Evolutionary conservation across 1,139 yeast genomes (phyloP).

Genomic region (Taphrina wiesneri): DNA sequence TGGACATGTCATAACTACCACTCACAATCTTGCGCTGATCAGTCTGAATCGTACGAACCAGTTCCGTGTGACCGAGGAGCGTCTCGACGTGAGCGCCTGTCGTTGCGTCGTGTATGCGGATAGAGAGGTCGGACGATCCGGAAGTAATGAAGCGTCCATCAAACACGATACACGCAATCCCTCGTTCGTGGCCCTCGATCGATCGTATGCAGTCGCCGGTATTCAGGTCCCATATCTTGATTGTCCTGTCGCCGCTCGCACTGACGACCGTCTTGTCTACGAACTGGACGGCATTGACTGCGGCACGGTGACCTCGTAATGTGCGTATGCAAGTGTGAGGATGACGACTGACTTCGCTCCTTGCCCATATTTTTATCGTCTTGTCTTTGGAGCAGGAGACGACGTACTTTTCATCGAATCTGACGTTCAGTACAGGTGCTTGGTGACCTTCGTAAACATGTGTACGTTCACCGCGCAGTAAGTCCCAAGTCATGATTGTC

Average conservation of each 20-base stretch:
- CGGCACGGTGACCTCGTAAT: constrained; percentile 37
- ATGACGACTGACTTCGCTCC: not conserved
- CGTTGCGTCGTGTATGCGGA: constrained; percentile 56
- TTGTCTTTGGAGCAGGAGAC: constrained; percentile 37
- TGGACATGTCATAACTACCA: constrained; percentile 50
- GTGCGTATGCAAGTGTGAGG: constrained; percentile 30
- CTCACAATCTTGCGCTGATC: constrained; percentile 36
- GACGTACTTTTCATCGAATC: constrained; percentile 33
- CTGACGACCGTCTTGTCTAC: constrained; percentile 34
- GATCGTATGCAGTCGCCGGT: constrained; percentile 88
- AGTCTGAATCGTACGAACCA: constrained; percentile 35
- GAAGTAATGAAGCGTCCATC: constrained; percentile 42
- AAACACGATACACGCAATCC: constrained; percentile 39
- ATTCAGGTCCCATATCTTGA: constrained; percentile 93
- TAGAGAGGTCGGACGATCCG: constrained; percentile 44
- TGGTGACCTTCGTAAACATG: constrained; percentile 68
- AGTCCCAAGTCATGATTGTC: constrained; percentile 48
- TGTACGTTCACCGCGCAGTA: constrained; percentile 62
- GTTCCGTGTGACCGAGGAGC: constrained; percentile 59
- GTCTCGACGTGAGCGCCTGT: constrained; percentile 64
- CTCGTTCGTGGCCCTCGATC: constrained; percentile 36
- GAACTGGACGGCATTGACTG: constrained; percentile 38
- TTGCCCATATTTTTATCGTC: constrained; percentile 37
- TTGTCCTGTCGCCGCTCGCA: constrained; percentile 81
- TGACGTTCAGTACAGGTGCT: constrained; percentile 35